phyloP scores from a whole-genome alignment of 306 rosid genomes.

The Oemleria cerasiformis region DNA sequence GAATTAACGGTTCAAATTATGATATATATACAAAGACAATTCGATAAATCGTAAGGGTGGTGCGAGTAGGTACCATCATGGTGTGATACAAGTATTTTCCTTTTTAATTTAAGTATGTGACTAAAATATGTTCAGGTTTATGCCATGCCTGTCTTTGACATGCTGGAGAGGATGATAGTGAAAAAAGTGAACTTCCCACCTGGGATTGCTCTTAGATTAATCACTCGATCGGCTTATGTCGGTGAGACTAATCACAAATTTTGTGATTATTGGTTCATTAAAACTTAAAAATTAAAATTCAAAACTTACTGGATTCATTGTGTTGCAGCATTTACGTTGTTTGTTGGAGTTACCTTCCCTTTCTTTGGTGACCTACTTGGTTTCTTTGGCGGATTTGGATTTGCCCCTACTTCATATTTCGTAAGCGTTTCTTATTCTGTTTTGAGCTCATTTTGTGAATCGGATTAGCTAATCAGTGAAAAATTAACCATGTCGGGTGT shows the following conservation, averaged over 20 bases:
- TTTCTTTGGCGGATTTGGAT: constrained; percentile 94
- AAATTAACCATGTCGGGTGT: background rate
- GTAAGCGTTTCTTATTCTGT: constrained; percentile 33
- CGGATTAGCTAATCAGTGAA: background rate
- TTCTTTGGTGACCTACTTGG: constrained; percentile 98
- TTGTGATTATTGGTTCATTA: background rate
- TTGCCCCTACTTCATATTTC: constrained; percentile 83
- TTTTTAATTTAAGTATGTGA: background rate
- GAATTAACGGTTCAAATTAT: too few species aligned
- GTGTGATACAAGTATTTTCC: too few species aligned
- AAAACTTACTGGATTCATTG: background rate
- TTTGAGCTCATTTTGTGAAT: background rate
- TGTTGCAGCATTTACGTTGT: constrained; percentile 68
- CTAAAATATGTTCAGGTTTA: constrained; percentile 46
- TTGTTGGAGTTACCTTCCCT: constrained; percentile 77
- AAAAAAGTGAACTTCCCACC: constrained; percentile 52
- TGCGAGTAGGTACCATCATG: too few species aligned
- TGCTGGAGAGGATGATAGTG: constrained; percentile 66
- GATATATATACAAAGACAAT: too few species aligned
- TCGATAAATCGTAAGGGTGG: too few species aligned
- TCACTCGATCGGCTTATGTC: constrained; percentile 72
- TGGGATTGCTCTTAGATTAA: constrained; percentile 68
- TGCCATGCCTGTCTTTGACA: constrained; percentile 87
- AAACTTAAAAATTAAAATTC: background rate
- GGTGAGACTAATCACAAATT: constrained; percentile 36